Evolutionary conservation across 106 monocot genomes (phyloP), one percentile per base, ranked within the genome.

Genomic region (Ottelia alismoides): DNA sequence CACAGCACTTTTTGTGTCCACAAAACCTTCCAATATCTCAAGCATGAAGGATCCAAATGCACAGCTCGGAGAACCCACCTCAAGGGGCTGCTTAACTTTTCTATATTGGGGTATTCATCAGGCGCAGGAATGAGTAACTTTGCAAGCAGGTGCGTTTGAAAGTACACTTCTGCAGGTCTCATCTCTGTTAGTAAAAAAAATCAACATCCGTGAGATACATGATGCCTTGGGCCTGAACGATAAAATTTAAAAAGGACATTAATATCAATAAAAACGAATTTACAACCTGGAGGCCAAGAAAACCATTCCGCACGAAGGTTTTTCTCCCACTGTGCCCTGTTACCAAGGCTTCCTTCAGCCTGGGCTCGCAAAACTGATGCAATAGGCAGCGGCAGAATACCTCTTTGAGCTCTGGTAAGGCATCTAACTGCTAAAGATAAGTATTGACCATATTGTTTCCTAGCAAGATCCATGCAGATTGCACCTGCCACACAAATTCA

Each of bases 11-110:
- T n/a, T n/a, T n/a, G n/a, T n/a, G n/a, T n/a, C n/a, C n/a, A n/a
- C n/a, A n/a, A n/a, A n/a, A n/a, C n/a, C n/a, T n/a, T n/a, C 98
- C 98, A 98, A 59, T 98, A 98, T 61, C 85, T 90, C 18, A 40
- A 48, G 70, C 82, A 90, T 1, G 82, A 79, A 14, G 98, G 90
- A 54, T 98, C 80, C 68, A 82, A 55, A 75, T 90, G 98, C 45
- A 98, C 58, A 0, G 98, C 81, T 58, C 79, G 65, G 43, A 82
- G 73, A 61, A 90, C 32, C 96, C 89, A 96, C 28, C 47, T 64
- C 47, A 63, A 64, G 21, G 84, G 78, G 52, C 67, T 78, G 46
- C 70, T 68, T 11, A 55, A 57, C 14, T 44, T 77, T 63, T 84
- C 87, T 58, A 84, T 57, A 18, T 24, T 28, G 17, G 49, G 11